Base-by-base conservation (phyloP, 2,329 filamentous ascomycete species). In the Parafenestella ontariensis region DNA sequence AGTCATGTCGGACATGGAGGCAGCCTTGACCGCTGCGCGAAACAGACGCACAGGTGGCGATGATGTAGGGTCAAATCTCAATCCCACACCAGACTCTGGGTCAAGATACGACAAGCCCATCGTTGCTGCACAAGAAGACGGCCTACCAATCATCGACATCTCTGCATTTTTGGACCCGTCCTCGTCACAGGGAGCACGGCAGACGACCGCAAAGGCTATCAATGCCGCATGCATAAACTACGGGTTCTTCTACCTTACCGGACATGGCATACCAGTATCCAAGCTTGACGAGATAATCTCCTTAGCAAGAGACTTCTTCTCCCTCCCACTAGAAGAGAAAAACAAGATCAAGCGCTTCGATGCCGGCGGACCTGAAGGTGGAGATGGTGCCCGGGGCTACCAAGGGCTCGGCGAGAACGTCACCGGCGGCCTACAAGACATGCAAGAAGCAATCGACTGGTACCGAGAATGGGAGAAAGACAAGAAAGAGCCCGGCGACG, bases 161-260 rank as follows among this genome's bases (percentile, higher is more conserved):
- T 74, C 76, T 1, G 54, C 76, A 4, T 79, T 75, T 55, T 59
- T 78, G 11, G 45, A 64, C 23, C 49, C 71, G 0, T 3, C 26
- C 3, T 61, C 66, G 1, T 29, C 68, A 3, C n/a, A 45, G 1
- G 33, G 59, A 18, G 46, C 63, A 9, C 64, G 66, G 47, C 26
- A 61, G 24, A 57, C 65, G 42, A 74, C 67, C 10, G 66, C 74
- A 2, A 47, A 58, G 6, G 69, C 75, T 28, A 71, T 77, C 36
- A 68, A 72, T 46, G 37, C 54, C 20, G 77, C 77, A 3, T 79
- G 77, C 61, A 58, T 59, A 15, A 61, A 70, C 40, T 76, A 75
- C 47, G 77, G 77, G 49, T 79, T 79, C 66, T 78, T 80, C 63
- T 78, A 79, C 56, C 72, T 79, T 2, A 75, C 66, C 29, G 74